Evolutionary conservation across 768 basidiomycete species (phyloP).

Genomic region (Coprinellus aureogranulatus): DNA sequence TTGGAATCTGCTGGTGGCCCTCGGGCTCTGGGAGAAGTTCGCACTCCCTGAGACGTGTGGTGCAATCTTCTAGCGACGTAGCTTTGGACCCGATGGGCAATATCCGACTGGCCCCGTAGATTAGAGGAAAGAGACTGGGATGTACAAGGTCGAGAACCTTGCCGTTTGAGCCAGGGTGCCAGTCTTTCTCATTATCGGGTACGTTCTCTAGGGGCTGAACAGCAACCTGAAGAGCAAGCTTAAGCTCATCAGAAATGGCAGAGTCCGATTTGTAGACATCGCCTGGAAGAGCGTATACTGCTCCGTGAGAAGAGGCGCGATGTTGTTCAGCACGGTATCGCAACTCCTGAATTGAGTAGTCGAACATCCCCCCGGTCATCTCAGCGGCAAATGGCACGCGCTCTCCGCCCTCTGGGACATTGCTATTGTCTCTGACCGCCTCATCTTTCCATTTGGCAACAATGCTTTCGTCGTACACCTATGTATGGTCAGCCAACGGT

Average conservation of each 20-base stretch:
- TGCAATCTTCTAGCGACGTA: constrained; percentile 12
- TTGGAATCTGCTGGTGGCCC: not conserved
- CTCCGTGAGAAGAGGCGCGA: constrained; percentile 4
- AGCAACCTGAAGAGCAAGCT: constrained; percentile 16
- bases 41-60: constrained; percentile 10
- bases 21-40: not conserved
- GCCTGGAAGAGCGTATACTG: constrained; percentile 11
- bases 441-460: constrained; percentile 16
- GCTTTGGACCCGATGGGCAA: constrained; percentile 4
- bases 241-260: constrained; percentile 21
- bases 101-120: constrained; percentile 29
- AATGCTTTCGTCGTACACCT: constrained; percentile 17
- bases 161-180: constrained; percentile 41
- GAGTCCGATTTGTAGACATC: constrained; percentile 25
- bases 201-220: constrained; percentile 31
- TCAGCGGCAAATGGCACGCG: constrained; percentile 1
- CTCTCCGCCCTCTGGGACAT: not conserved
- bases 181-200: constrained; percentile 35
- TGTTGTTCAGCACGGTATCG: constrained; percentile 16
- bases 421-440: not conserved
- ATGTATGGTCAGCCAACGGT: not conserved
- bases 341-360: constrained; percentile 17
- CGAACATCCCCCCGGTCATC: constrained; percentile 16
- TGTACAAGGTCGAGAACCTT: constrained; percentile 46
- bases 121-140: constrained; percentile 38